phyloP scores from a whole-genome alignment of 169 alveolate species.

The Babesia ovata region DNA sequence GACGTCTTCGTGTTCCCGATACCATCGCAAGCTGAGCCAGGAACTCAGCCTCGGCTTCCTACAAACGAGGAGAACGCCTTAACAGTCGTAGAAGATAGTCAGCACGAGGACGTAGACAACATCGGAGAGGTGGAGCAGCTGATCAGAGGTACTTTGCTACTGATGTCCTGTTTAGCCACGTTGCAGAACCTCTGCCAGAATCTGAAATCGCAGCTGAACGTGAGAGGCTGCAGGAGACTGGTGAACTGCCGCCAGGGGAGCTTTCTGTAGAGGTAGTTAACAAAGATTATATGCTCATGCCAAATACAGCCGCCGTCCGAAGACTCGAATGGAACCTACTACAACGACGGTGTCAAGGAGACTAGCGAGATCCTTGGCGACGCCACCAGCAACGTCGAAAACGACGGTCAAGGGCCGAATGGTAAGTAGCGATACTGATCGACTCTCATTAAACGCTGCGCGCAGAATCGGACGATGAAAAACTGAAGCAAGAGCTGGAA shows the following conservation, averaged over 20 bases:
- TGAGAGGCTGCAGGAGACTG: slow-evolving; percentile 27
- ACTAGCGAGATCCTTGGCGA: slow-evolving; percentile 25
- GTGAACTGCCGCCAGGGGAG: slow-evolving; percentile 25
- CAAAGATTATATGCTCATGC: too few species aligned
- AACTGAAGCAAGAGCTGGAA: slow-evolving; percentile 4
- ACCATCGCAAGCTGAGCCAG: slow-evolving; percentile 1
- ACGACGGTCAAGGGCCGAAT: slow-evolving; percentile 8
- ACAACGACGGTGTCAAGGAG: slow-evolving; percentile 52
- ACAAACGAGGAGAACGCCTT: slow-evolving; percentile 64
- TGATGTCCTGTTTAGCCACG: background rate
- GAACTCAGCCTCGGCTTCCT: slow-evolving; percentile 20
- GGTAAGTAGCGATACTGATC: background rate
- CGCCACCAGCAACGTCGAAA: slow-evolving; percentile 18
- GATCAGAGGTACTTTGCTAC: background rate
- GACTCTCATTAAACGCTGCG: background rate
- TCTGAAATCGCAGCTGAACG: slow-evolving; percentile 16
- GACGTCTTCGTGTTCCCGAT: slow-evolving; percentile 1
- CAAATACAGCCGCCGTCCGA: slow-evolving; percentile 13
- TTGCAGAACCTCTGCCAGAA: slow-evolving; percentile 33
- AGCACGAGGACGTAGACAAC: slow-evolving; percentile 16
- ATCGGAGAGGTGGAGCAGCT: slow-evolving; percentile 25
- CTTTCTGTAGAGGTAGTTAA: slow-evolving; percentile 1
- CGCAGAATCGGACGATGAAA: slow-evolving; percentile 6
- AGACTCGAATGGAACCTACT: slow-evolving; percentile 13
- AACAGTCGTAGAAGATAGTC: slow-evolving; percentile 4